Base-by-base conservation (phyloP, 768 basidiomycete genomes). In the Agaricus subrufescens region DNA sequence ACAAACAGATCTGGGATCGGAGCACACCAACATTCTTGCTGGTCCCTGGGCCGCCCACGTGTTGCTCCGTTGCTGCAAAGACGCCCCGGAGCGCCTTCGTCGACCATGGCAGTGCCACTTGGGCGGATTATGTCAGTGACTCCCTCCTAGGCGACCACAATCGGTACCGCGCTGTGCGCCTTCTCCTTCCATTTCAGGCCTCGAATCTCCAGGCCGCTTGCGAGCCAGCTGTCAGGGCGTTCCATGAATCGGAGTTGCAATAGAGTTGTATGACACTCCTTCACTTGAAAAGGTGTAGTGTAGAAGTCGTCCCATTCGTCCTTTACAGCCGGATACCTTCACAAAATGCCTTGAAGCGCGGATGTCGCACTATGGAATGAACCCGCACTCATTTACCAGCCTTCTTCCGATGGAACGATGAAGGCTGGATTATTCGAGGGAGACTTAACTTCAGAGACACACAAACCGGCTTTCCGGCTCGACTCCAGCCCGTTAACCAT, bases 81-180 rank as follows among this genome's bases (percentile, higher is more conserved):
- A 53, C 50, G 60, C 15, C 60, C 62, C 68, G 69, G 70, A 57
- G 59, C 42, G 42, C 58, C 37, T 46, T 31, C 57, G 57, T 47
- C 58, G 59, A 53, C 67, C 67, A 68, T 64, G 69, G 72, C 72
- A 51, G 66, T 71, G 67, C 63, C 30, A 42, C 12, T 15, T 42
- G 8, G 43, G 30, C 43, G 48, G 39, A 55, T 55, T 55, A 12
- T 53, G 54, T 55, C 45, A 31, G 44, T 57, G 39, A 27, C 25
- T 12, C 47, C 46, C 46, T 30, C 19, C 19, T 44, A 25, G 39
- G 37, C 30, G 34, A 11, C 27, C 19, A 34, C 57, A 60, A 52
- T 45, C 49, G 46, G 59, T 30, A 54, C 54, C 58, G 57, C 58
- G 52, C 34, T 38, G n/a, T 50, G 48, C 48, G 27, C 23, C 30